Evolutionary conservation across 768 basidiomycete species (phyloP).

Genomic region (Pisolithus albus): DNA sequence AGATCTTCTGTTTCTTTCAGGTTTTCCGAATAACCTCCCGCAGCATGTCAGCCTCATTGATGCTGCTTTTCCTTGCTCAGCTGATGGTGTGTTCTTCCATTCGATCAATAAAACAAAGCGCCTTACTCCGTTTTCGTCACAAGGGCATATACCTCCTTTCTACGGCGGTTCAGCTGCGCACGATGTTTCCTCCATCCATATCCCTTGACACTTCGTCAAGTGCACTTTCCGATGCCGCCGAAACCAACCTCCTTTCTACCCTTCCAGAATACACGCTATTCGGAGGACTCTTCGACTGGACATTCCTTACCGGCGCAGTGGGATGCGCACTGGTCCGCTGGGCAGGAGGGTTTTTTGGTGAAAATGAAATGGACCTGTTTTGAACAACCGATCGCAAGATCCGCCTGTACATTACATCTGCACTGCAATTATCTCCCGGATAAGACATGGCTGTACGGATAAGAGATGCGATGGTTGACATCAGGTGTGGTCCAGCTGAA

Average conservation of each 20-base stretch:
- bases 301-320: conserved; percentile 57
- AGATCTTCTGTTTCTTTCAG: conserved; percentile 25
- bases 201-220: conserved; percentile 11
- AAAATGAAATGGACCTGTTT: conserved; percentile 8
- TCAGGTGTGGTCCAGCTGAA: no score
- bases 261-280: conserved; percentile 72
- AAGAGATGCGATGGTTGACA: no score
- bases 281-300: conserved; percentile 66
- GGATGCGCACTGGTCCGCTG: conserved; percentile 46
- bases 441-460: no score
- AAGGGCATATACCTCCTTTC: conserved; percentile 81
- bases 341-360: conserved; percentile 34
- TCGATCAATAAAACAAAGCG: conserved; percentile 1
- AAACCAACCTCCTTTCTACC: conserved; percentile 57
- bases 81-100: conserved; percentile 54
- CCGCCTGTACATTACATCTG: background rate
- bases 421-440: no score
- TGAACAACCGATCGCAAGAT: background rate
- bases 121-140: conserved; percentile 2
- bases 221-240: conserved; percentile 5
- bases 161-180: conserved; percentile 75
- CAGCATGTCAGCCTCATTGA: conserved; percentile 65
- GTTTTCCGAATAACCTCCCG: conserved; percentile 58
- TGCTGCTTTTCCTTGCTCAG: conserved; percentile 73
- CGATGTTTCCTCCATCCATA: conserved; percentile 63